A percentile compares a stretch with the other conserved stretches of the same genome.
phyloP scores from a whole-genome alignment of 495 filamentous ascomycete species.

The Aspergillus sclerotiicarbonarius region DNA sequence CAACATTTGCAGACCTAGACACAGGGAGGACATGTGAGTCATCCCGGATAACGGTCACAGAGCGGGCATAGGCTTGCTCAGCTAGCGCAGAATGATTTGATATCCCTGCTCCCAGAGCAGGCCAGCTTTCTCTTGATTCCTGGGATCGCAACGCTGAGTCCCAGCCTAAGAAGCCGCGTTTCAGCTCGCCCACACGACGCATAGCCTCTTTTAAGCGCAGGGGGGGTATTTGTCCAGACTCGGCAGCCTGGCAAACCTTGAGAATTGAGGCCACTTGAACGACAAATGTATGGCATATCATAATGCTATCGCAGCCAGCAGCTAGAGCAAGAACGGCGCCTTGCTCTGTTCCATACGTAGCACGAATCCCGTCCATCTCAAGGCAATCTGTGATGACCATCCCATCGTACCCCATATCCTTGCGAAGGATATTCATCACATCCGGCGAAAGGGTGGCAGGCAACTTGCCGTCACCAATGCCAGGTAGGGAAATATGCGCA shows the following conservation, averaged over 20 bases:
- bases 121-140: slow-evolving; percentile 17
- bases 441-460: slow-evolving; percentile 40
- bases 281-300: slow-evolving; percentile 51
- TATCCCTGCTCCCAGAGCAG: slow-evolving; percentile 22
- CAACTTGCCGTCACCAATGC: slow-evolving; percentile 28
- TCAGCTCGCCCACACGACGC: slow-evolving; percentile 36
- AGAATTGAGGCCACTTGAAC: slow-evolving; percentile 46
- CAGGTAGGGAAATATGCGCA: slow-evolving; percentile 42
- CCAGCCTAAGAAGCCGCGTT: slow-evolving; percentile 35
- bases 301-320: slow-evolving; percentile 50
- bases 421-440: slow-evolving; percentile 37
- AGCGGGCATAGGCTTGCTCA: slow-evolving; percentile 37
- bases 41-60: slow-evolving; percentile 44
- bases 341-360: slow-evolving; percentile 45
- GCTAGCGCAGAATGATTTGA: slow-evolving; percentile 18
- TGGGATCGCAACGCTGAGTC: slow-evolving; percentile 21
- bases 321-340: slow-evolving; percentile 46
- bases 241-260: slow-evolving; percentile 37
- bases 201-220: slow-evolving; percentile 36
- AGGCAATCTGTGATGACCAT: slow-evolving; percentile 42
- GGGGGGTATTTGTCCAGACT: slow-evolving; percentile 32
- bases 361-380: slow-evolving; percentile 49
- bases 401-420: slow-evolving; percentile 41
- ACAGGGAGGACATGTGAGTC: slow-evolving; percentile 33
- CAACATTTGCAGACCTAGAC: slow-evolving; percentile 28